Evolutionary conservation across 2,329 filamentous ascomycete species (phyloP).

Genomic region (Penicillium olsonii): DNA sequence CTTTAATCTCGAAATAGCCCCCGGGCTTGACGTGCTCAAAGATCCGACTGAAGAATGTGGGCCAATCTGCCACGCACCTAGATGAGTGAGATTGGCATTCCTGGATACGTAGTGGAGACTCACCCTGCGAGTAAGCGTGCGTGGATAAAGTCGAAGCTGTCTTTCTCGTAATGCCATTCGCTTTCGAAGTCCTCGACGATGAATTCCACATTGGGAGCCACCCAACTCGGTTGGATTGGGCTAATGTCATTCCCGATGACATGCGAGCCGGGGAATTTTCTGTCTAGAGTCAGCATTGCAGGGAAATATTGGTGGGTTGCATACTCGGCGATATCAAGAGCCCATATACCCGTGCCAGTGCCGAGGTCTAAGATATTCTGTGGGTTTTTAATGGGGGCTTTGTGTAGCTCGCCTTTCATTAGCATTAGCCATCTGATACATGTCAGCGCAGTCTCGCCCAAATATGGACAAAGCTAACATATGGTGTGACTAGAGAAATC

Average conservation of each 20-base stretch:
- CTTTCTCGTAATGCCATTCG: slow-evolving; percentile 25
- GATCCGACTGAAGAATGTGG: slow-evolving; percentile 4
- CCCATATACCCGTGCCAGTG: slow-evolving; percentile 22
- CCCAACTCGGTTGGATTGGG: slow-evolving; percentile 49
- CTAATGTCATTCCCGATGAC: slow-evolving; percentile 51
- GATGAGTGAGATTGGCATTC: slow-evolving; percentile 5
- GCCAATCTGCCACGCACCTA: slow-evolving; percentile 15
- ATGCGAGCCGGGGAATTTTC: slow-evolving; percentile 33
- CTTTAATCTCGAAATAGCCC: slow-evolving; percentile 30
- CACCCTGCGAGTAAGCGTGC: slow-evolving; percentile 24
- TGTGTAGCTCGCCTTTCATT: slow-evolving; percentile 6
- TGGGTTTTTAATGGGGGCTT: slow-evolving; percentile 8
- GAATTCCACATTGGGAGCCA: slow-evolving; percentile 31
- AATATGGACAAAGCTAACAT: background rate
- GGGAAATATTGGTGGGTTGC: slow-evolving; percentile 6
- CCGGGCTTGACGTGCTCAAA: slow-evolving; percentile 29
- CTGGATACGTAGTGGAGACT: background rate
- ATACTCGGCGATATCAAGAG: slow-evolving; percentile 32
- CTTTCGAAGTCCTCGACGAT: slow-evolving; percentile 31
- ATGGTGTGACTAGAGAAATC: background rate
- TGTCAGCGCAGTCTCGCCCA: background rate
- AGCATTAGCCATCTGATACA: slow-evolving; percentile 5
- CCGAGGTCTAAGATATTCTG: slow-evolving; percentile 11
- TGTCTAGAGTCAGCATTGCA: background rate
- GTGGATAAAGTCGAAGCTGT: slow-evolving; percentile 35